Base-by-base conservation (phyloP, 148 eudicot species). In the Rhododendron ferrugineum region DNA sequence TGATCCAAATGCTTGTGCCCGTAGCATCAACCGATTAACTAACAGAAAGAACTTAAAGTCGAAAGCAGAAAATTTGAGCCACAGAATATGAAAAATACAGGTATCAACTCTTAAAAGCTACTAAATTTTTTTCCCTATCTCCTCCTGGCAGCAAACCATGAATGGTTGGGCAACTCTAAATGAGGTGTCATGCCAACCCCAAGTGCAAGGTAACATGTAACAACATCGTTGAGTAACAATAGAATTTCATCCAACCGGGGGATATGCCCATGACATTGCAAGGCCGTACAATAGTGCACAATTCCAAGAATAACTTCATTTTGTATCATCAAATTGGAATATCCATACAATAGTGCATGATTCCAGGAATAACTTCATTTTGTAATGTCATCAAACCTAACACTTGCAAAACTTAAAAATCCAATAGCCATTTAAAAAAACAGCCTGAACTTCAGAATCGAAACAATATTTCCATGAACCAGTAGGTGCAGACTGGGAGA, bases 381-480 rank as follows among this genome's bases (percentile, higher is more conserved):
- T 49, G 30, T 74, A 13, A 20, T 5, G 26, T 58, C 64, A 56
- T 78, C 22, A n/a, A 60, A 56, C 40, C 47, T 23, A n/a, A n/a
- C 75, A 77, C 49, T 60, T 56, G 26, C 50, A 54, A 75, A 84
- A 68, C 60, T 74, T 73, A 8, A 76, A 76, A 73, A 10, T 16
- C 72, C 32, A 78, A 80, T 13, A 36, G 58, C 30, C 85, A 50
- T 46, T 32, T 37, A 32, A 47, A 56, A 70, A 6, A 49, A 36
- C 44, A 76, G 44, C 62, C 30, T 20, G 16, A 52, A 34, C 78
- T 42, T 46, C 50, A 74, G 50, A 52, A 52, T 13, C 15, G 26
- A 76, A 52, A 84, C 52, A 54, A 23, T 56, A 75, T 36, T 34
- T 84, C 42, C 58, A 77, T n/a, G 74, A 23, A 78, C 82, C 28